Evolutionary conservation across 1,284 basidiomycete genomes (phyloP).

Genomic region (Dichomitus squalens): DNA sequence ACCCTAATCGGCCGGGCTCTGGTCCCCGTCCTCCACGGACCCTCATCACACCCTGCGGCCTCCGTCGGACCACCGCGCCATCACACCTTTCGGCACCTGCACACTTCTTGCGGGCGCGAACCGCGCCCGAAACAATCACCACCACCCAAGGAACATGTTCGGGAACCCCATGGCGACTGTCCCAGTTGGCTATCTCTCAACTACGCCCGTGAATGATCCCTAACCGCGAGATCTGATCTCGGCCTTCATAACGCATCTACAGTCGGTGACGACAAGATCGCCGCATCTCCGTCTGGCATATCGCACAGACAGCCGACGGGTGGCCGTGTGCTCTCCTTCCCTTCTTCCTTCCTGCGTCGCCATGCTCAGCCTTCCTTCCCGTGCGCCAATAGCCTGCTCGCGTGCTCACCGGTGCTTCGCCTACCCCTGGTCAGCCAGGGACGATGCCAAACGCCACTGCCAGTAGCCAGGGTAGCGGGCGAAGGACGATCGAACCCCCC

Average conservation of each 20-base stretch:
- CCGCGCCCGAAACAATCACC: slow-evolving; percentile 6
- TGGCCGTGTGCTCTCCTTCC: not conserved
- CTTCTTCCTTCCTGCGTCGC: not conserved
- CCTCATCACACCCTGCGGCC: no score
- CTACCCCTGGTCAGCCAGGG: not conserved
- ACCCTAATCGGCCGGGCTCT: no score
- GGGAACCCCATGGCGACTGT: slow-evolving; percentile 19
- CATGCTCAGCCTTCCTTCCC: slow-evolving; percentile 1
- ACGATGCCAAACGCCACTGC: not conserved
- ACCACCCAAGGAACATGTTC: not conserved
- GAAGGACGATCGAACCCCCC: slow-evolving; percentile 11
- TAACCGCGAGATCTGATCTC: slow-evolving; percentile 22
- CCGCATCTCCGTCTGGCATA: not conserved
- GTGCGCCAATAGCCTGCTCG: not conserved
- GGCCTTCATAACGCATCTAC: slow-evolving; percentile 15
- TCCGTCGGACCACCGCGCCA: not conserved
- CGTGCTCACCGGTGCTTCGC: slow-evolving; percentile 6
- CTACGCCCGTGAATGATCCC: slow-evolving; percentile 11
- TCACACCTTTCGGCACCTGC: not conserved
- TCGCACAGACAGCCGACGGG: not conserved
- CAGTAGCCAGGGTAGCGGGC: not conserved
- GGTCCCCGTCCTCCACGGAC: slow-evolving; percentile 13
- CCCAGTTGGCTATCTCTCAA: slow-evolving; percentile 5
- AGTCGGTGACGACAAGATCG: not conserved
- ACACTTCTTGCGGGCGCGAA: slow-evolving; percentile 1